A percentile compares a stretch with the other conserved stretches of the same genome.
Evolutionary conservation across 2,329 filamentous ascomycete genomes (phyloP).

Genomic region (Penicillium sp.): DNA sequence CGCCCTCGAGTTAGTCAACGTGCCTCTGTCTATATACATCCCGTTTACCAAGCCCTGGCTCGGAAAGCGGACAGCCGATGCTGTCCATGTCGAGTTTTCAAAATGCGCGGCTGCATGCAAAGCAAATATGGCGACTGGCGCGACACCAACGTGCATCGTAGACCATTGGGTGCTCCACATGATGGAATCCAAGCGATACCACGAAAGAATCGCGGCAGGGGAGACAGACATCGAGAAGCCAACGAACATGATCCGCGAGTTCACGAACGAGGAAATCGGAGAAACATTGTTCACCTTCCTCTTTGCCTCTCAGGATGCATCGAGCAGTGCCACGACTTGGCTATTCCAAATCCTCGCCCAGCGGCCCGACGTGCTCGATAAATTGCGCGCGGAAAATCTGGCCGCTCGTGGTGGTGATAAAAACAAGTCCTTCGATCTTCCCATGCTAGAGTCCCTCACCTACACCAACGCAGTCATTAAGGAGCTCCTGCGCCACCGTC

Average conservation of each 20-base stretch:
- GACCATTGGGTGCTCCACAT: conserved; percentile 83
- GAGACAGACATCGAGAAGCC: conserved; percentile 53
- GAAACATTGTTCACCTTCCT: conserved; percentile 55
- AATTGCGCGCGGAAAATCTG: conserved; percentile 50
- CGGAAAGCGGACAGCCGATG: conserved; percentile 81
- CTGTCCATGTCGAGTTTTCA: conserved; percentile 77
- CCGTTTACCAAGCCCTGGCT: conserved; percentile 89
- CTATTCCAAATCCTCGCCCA: conserved; percentile 54
- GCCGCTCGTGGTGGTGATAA: conserved; percentile 44
- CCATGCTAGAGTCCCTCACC: conserved; percentile 50
- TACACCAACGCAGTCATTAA: conserved; percentile 56
- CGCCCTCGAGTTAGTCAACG: conserved; percentile 88
- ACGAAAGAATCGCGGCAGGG: conserved; percentile 67
- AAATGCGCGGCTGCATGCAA: conserved; percentile 85
- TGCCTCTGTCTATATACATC: conserved; percentile 71
- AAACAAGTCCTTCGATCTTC: conserved; percentile 42
- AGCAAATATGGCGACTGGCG: conserved; percentile 76
- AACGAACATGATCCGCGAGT: conserved; percentile 50
- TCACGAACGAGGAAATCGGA: conserved; percentile 50
- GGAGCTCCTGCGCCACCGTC: conserved; percentile 52
- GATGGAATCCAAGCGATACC: conserved; percentile 73
- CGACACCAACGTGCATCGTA: conserved; percentile 78
- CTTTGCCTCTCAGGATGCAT: conserved; percentile 55
- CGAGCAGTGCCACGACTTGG: conserved; percentile 54
- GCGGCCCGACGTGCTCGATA: conserved; percentile 49